Evolutionary conservation across 768 basidiomycete species (phyloP).

Genomic region (Rubroboletus pulcherrimus): DNA sequence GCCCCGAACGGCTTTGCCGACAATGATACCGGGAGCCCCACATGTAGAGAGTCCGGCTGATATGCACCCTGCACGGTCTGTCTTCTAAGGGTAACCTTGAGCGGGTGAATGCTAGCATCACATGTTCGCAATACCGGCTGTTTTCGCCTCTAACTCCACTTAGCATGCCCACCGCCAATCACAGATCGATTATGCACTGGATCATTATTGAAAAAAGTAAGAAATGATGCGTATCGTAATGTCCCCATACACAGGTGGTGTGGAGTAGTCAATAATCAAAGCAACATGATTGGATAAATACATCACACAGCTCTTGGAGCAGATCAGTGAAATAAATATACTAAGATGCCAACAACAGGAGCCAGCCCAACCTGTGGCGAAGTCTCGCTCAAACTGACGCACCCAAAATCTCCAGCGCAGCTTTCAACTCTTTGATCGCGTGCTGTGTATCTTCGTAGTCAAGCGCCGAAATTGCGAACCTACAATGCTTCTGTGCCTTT

Average conservation of each 20-base stretch:
- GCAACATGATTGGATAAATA: not conserved
- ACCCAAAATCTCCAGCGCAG: constrained; percentile 67
- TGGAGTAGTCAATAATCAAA: not conserved
- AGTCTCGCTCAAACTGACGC: constrained; percentile 32
- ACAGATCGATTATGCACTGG: not conserved
- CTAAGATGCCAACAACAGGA: not conserved
- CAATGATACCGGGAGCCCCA: constrained; percentile 17
- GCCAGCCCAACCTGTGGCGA: constrained; percentile 1
- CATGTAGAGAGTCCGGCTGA: constrained; percentile 33
- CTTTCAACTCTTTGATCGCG: constrained; percentile 76
- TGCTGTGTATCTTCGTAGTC: constrained; percentile 93
- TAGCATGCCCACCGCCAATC: not conserved
- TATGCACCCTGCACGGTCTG: constrained; percentile 15
- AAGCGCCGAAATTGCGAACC: constrained; percentile 90
- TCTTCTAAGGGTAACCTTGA: constrained; percentile 6
- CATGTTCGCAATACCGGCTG: not conserved
- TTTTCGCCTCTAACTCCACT: not conserved
- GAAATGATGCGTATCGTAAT: constrained; percentile 2
- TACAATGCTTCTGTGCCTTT: constrained; percentile 86
- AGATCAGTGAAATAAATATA: constrained; percentile 5
- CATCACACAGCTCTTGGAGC: not conserved
- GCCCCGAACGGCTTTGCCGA: constrained; percentile 12
- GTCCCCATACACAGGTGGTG: not conserved
- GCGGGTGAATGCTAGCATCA: no score
- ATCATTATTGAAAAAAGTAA: not conserved